phyloP scores from a whole-genome alignment of 495 filamentous ascomycete species.

The Neurospora terricola region DNA sequence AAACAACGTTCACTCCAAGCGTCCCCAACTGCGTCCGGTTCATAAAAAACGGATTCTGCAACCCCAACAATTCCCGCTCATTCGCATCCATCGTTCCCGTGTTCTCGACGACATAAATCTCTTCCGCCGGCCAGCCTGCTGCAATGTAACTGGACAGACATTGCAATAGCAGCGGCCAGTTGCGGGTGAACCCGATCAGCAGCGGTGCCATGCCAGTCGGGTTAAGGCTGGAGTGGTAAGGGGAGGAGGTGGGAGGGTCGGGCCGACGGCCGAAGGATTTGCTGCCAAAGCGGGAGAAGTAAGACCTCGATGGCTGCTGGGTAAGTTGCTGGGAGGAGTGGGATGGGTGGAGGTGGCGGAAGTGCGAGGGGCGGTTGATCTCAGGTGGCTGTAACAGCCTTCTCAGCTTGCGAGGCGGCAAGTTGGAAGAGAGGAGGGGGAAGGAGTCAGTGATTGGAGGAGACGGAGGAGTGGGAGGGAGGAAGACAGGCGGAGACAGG shows the following conservation, averaged over 20 bases:
- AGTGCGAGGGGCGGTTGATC: constrained; percentile 28
- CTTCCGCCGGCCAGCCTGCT: constrained; percentile 49
- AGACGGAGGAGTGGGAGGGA: constrained; percentile 2
- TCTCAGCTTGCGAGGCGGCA: background rate
- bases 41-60: constrained; percentile 54
- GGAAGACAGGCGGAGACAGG: constrained; percentile 6
- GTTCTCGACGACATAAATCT: constrained; percentile 55
- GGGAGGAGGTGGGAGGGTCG: background rate
- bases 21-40: constrained; percentile 43
- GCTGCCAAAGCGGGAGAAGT: background rate
- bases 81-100: constrained; percentile 51
- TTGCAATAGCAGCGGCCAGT: constrained; percentile 49
- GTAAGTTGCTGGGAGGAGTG: background rate
- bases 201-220: constrained; percentile 36
- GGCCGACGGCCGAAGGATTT: background rate
- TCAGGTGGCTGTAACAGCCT: constrained; percentile 15
- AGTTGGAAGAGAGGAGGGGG: constrained; percentile 12
- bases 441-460: constrained; percentile 17
- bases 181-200: constrained; percentile 50
- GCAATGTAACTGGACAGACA: constrained; percentile 48
- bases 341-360: constrained; percentile 13
- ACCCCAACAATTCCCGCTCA: constrained; percentile 30
- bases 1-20: constrained; percentile 45
- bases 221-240: background rate
- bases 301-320: background rate